Base-by-base conservation (phyloP, 2,329 filamentous ascomycete species). In the Penicillium sp. region DNA sequence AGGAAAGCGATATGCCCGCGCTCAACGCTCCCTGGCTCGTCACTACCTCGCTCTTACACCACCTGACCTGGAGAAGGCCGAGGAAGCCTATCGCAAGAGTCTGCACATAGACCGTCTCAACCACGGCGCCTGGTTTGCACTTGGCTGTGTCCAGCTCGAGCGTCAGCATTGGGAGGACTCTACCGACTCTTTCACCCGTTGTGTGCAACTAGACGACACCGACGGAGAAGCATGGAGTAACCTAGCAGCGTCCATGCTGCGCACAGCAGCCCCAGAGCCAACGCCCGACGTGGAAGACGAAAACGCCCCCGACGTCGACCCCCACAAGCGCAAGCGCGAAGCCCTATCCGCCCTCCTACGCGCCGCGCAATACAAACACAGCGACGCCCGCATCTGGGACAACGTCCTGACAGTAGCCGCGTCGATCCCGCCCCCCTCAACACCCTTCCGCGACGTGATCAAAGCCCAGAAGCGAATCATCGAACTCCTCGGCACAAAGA, bases 201-300 rank as follows among this genome's bases (percentile, higher is more conserved):
- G 87, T 7, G 91, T 98, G 9, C 84, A 88, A 58, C 79, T 88
- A 9, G 93, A 95, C 42, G 91, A 95, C 24, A 84, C 86, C 45
- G 91, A 96, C 64, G 92, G 91, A 0, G 84, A 95, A 64, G 89
- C 89, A 0, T 98, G 93, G 89, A 95, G 88, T 62, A 98, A 98
- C 65, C 79, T 98, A 20, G 93, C 91, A 0, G 90, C 87, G 1
- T 86, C 92, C 0, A 78, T 97, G 1, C 81, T 90, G 81, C 69
- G 78, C 35, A 59, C 63, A 10, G 57, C 67, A 12, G 54, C 79
- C 37, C 60, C 65, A 3, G 62, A 67, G 40, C 49, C 56, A 47
- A 54, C 62, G 25, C 57, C 58, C 42, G 54, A 66, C 23, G 56
- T 65, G 6, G 60, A 63, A 18, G 55, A 67, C 23, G 63, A 67